Conservation (phyloP, 345 rosid species). For the Odontarrhena argentea region DNA sequence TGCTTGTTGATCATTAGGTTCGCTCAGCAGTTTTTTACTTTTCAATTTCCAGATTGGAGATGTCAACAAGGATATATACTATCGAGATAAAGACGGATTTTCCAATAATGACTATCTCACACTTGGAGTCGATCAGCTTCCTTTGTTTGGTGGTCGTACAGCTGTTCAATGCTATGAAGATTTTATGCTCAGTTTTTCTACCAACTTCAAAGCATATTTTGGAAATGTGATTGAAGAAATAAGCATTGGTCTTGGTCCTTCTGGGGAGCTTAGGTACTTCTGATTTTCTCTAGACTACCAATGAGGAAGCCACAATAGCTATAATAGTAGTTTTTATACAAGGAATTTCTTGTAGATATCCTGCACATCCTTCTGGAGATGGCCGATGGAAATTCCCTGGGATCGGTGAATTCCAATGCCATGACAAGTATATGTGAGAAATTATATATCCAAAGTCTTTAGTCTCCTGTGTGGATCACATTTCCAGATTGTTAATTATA, state of each 20-base stretch:
- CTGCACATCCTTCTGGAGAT: constrained; percentile 66
- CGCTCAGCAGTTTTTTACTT: constrained; percentile 12
- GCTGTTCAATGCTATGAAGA: constrained; percentile 72
- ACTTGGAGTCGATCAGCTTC: constrained; percentile 67
- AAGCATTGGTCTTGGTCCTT: constrained; percentile 73
- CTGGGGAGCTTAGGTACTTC: constrained; percentile 64
- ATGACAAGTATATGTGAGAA: constrained; percentile 73
- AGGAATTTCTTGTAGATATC: constrained; percentile 52
- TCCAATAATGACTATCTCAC: constrained; percentile 70
- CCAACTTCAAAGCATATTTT: constrained; percentile 50
- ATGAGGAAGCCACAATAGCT: constrained; percentile 19
- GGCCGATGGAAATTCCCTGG: constrained; percentile 77
- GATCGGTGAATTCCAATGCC: constrained; percentile 75
- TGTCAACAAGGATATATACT: constrained; percentile 60
- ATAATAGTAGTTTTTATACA: constrained; percentile 26
- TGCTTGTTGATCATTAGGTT: constrained; percentile 23
- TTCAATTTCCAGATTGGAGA: constrained; percentile 54
- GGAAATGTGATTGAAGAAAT: constrained; percentile 69
- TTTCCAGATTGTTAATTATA: constrained; percentile 31
- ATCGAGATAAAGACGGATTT: constrained; percentile 56
- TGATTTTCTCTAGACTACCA: constrained; percentile 26
- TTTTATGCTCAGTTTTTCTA: constrained; percentile 57
- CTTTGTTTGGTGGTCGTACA: constrained; percentile 61
- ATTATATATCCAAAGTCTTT: constrained; percentile 32
- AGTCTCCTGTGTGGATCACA: neutral